phyloP scores from a whole-genome alignment of 1,284 basidiomycete species.

The Hortiboletus rubellus region DNA sequence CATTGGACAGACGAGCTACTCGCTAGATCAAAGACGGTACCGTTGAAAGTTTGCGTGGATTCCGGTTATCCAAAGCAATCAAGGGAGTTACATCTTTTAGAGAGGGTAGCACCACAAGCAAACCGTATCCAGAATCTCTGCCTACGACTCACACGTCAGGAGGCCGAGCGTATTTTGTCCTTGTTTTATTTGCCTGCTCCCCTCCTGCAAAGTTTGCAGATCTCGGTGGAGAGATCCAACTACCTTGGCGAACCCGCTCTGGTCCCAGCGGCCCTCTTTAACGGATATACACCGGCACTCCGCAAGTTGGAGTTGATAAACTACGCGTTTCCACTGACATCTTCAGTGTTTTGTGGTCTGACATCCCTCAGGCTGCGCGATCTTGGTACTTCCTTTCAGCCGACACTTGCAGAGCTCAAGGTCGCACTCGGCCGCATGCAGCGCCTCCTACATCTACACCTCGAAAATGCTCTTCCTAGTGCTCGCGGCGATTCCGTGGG shows the following conservation, averaged over 20 bases:
- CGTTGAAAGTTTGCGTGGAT: slow-evolving; percentile 31
- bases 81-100: slow-evolving; percentile 21
- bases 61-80: slow-evolving; percentile 14
- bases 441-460: slow-evolving; percentile 30
- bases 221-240: slow-evolving; percentile 12
- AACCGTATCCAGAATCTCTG: slow-evolving; percentile 25
- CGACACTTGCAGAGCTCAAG: slow-evolving; percentile 27
- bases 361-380: slow-evolving; percentile 32
- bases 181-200: slow-evolving; percentile 22
- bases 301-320: slow-evolving; percentile 31
- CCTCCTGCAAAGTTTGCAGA: slow-evolving; percentile 15
- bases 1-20: slow-evolving; percentile 38
- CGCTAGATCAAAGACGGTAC: slow-evolving; percentile 36
- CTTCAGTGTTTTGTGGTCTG: slow-evolving; percentile 29
- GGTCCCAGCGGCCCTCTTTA: slow-evolving; percentile 25
- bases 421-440: slow-evolving; percentile 33
- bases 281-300: slow-evolving; percentile 30
- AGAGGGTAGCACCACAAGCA: slow-evolving; percentile 21
- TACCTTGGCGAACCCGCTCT: slow-evolving; percentile 9
- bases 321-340: slow-evolving; percentile 32
- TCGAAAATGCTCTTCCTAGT: slow-evolving; percentile 33
- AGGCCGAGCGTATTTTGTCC: slow-evolving; percentile 13
- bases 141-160: slow-evolving; percentile 8
- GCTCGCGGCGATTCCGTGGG: neutral
- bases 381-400: slow-evolving; percentile 22